Percentiles rank a stretch among this genome's conserved stretches.
These are phyloP conservation scores for Triticum aestivum DNA, from an alignment of 176 grass and related monocot species.

Conservation along the genomic window IWGSC_CS_RefSeq_v2.1 NC_057811.1:136425111-136425610, in stretches of 20 bases:
- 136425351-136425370: conserved; percentile 78
- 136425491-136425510: conserved; percentile 56
- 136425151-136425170: conserved; percentile 81
- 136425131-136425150: conserved; percentile 79
- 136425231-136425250: background rate
- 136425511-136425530: conserved; percentile 44
- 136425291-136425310: background rate
- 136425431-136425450: conserved; percentile 74
- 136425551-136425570: background rate
- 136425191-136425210: conserved; percentile 90
- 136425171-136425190: conserved; percentile 97
- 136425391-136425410: conserved; percentile 71
- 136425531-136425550: conserved; percentile 29
- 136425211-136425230: background rate
- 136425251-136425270: background rate
- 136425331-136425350: conserved; percentile 4
- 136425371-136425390: conserved; percentile 87
- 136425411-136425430: conserved; percentile 41
- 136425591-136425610: background rate
- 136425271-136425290: background rate
- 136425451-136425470: conserved; percentile 86
- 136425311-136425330: background rate
- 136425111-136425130: conserved; percentile 71
- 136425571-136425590: background rate
- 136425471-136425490: conserved; percentile 88